Evolutionary conservation across 1,284 basidiomycete species (phyloP), one percentile per base, ranked within the genome.

Genomic region (Heliocybe sulcata): DNA sequence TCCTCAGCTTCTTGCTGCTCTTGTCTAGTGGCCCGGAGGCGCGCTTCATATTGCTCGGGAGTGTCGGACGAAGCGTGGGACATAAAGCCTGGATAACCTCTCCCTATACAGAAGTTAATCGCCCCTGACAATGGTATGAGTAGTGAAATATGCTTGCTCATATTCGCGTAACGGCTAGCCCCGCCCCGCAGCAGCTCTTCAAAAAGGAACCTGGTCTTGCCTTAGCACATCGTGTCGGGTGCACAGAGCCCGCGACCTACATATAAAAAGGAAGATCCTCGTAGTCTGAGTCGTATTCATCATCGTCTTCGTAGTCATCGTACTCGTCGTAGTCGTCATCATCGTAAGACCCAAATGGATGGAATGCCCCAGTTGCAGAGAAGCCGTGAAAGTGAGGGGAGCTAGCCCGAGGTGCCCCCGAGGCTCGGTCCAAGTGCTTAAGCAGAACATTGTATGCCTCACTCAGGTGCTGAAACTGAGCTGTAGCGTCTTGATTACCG

Each of bases 401-500:
- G 31, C 59, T 57, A 58, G 60, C 64, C 52, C 57, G 59, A 25
- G 63, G 66, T 54, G 64, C 59, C 2, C 63, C 58, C 2, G 72
- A 68, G 16, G 20, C 12, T 49, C 61, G 64, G 56, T 82, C 76
- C 29, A 82, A 67, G 63, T 86, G 76, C 58, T 79, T 78, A 54
- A 78, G 66, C 48, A 88, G 73, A 33, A 78, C 64, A 51, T 77
- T 76, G 69, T 87, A 90, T 2, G 87, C 87, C 56, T 82, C 83
- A 57, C 82, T 77, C 45, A 90, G 65, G 53, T 73, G 69, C 65
- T 90, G 86, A 63, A 90, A 90, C 62, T 83, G 72, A 2, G 72
- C 72, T 35, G 86, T 89, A 54, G 87, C 86, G 60, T 78, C 73
- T 48, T 74, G 75, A 59, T 86, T 77, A 50, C 76, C 76, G 0